Base-by-base conservation (phyloP, 1,284 basidiomycete species). In the Erythrobasidium hasegawianum region DNA sequence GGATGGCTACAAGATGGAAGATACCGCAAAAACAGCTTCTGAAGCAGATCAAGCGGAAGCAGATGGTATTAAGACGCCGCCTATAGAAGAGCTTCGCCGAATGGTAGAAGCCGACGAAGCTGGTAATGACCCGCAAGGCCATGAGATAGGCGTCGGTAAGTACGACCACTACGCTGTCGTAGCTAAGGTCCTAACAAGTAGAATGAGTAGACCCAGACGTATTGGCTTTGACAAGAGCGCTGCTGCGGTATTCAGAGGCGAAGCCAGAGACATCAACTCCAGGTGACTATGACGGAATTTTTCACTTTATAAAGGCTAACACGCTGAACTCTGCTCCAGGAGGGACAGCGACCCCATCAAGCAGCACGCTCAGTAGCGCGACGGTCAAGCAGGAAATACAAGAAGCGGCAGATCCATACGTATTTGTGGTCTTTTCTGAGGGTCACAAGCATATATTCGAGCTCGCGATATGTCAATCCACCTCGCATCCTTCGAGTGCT, bases 361-460 rank as follows among this genome's bases (percentile, higher is more conserved):
- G 40, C 43, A 45, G 14, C 22, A n/a, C 38, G 11, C 38, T 22
- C 5, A 41, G 20, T 7, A 59, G 33, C 16, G 9, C 57, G n/a
- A 33, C 57, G n/a, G 13, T 24, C 11, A n/a, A 29, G n/a, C 4
- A 8, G 2, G 49, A 53, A 33, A 13, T 56, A 18, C 39, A 66
- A 39, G 39, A 39, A 45, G 78, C 78, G 40, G 75, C 77, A 3
- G 78, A 80, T 58, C 78, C 80, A 8, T 79, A 79, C 67, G 74
- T 77, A 47, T 82, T 82, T 69, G 75, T 78, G 24, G 72, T 83
- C 9, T 76, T 79, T 53, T 77, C 79, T 22, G 74, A 78, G 13
- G 76, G 76, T 10, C 72, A 73, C 7, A 71, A 74, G 11, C 80
- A 82, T 69, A 72, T 77, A 1, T 83, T 83, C 66, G 81, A 83